Percentiles rank a stretch among this genome's conserved stretches.
These are phyloP conservation scores for Clitopilus passeckerianus DNA, from an alignment of 768 basidiomycete genomes.

Conservation along the genomic window DNA sequence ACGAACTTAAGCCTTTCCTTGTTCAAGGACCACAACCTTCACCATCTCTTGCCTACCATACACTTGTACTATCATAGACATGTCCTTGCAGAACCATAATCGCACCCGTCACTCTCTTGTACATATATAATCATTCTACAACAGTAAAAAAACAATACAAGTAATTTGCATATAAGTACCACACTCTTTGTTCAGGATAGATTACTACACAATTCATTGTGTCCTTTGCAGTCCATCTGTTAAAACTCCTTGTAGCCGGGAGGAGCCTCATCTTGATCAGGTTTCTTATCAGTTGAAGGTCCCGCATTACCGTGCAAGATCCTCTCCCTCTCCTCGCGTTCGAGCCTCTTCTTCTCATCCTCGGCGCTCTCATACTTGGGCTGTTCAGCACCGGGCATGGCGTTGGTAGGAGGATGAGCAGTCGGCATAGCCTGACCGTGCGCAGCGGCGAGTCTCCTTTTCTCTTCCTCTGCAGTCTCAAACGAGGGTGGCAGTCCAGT, in stretches of 20 bases:
- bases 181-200: background rate
- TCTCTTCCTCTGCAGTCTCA: constrained; percentile 63
- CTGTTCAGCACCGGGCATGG: background rate
- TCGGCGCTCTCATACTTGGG: constrained; percentile 42
- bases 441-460: constrained; percentile 43
- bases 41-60: background rate
- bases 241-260: constrained; percentile 43
- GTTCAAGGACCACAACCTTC: background rate
- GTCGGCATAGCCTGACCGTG: constrained; percentile 25
- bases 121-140: background rate
- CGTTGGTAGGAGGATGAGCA: background rate
- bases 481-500: constrained; percentile 19
- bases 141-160: background rate
- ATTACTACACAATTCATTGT: background rate
- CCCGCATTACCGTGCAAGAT: constrained; percentile 21
- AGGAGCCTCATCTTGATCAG: constrained; percentile 36
- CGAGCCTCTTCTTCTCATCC: constrained; percentile 60
- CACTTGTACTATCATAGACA: background rate
- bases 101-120: background rate
- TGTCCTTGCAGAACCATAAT: background rate
- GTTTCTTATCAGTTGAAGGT: constrained; percentile 11
- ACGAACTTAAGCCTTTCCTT: background rate
- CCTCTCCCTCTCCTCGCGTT: constrained; percentile 64
- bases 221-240: background rate
- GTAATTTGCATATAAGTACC: background rate